Base-by-base conservation (phyloP, 352 stramenopile genomes). In the Globisporangium nodosum region DNA sequence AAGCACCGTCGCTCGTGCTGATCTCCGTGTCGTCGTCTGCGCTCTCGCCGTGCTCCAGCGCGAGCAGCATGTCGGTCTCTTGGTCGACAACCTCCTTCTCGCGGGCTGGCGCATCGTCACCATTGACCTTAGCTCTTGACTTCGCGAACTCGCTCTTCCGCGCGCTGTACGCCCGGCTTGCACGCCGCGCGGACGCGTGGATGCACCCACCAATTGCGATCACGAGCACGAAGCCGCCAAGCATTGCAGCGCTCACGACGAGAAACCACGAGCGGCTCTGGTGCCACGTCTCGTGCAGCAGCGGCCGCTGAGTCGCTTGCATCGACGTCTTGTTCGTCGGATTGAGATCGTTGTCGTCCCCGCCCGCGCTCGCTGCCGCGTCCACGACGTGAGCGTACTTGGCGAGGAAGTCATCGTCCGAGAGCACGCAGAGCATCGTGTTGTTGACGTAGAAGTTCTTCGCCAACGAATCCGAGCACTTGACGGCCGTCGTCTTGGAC, bases 361-460 rank as follows among this genome's bases (percentile, higher is more conserved):
- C 54, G 1, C 43, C 43, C 6, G 43, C 24, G 45, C 50, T 52
- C 13, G 45, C 33, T 4, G 54, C 54, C 9, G 43, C 45, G 20
- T 33, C 20, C 11, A 47, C 43, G 20, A 60, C 49, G 15, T 46
- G 45, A 9, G 66, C 64, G 31, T 78, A 78, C 48, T 81, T 81
- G 52, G 18, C 45, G 21, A 71, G 52, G 43, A 81, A 81, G n/a
- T 61, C 50, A 15, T 67, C 62, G 49, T 81, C 69, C 24, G 66
- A 48, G 24, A 81, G 56, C 21, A 78, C 69, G 53, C 69, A 81
- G 2, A 81, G 54, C 64, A 81, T 55, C 7, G 72, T 78, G 52
- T 78, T 49, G 20, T 78, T 57, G 30, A 81, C 69, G 46, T 73
- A 76, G 21, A 62, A 66, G 20, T 63, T 62, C 24, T 73, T 54